phyloP scores from a whole-genome alignment of 805 yeast species.

The Wickerhamomyces silvicola region DNA sequence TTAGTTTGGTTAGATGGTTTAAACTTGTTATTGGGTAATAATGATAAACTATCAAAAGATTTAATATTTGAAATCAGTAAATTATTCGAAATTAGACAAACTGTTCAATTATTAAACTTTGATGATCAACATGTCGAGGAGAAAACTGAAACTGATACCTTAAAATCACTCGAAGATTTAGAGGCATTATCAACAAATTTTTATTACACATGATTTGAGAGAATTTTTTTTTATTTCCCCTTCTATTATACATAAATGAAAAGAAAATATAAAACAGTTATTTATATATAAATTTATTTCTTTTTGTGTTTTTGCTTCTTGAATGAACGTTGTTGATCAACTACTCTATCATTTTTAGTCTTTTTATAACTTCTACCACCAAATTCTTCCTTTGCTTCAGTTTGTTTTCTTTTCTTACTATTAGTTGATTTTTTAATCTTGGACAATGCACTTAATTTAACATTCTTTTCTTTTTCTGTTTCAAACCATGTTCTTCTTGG shows the following conservation, averaged over 20 bases:
- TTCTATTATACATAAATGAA: background rate
- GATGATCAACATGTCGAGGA: no score
- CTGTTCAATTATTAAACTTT: conserved; percentile 39
- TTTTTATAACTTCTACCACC: conserved; percentile 62
- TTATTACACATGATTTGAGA: no score
- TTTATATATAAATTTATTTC: background rate
- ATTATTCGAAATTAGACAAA: conserved; percentile 38
- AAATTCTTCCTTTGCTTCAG: conserved; percentile 53
- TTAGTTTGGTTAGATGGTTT: conserved; percentile 78
- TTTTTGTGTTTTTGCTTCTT: conserved; percentile 18
- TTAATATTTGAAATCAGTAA: conserved; percentile 38
- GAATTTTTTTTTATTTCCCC: background rate
- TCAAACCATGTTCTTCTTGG: conserved; percentile 98
- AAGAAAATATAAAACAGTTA: background rate
- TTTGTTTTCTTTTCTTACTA: conserved; percentile 65
- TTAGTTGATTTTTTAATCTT: no score
- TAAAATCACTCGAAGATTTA: no score
- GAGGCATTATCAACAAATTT: no score
- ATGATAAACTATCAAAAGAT: conserved; percentile 32
- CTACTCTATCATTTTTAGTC: conserved; percentile 64
- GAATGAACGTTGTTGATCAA: conserved; percentile 37
- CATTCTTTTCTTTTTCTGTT: conserved; percentile 38
- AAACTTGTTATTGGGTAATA: conserved; percentile 39
- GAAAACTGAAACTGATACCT: no score
- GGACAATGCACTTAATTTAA: no score